Base-by-base conservation (phyloP, 768 basidiomycete genomes). In the Mycena belliarum region DNA sequence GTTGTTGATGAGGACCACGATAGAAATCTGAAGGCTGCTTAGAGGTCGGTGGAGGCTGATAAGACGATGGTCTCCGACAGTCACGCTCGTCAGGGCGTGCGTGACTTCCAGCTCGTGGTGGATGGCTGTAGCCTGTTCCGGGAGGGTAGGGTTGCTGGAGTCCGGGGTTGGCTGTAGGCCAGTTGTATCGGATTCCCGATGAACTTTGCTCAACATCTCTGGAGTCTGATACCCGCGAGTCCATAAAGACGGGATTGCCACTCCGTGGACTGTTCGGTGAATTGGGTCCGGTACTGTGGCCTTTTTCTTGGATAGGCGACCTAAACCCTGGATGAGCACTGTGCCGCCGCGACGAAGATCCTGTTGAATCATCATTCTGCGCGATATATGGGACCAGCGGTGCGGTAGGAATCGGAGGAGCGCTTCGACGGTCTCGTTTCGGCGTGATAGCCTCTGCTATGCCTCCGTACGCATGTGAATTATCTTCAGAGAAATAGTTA, bases 381-480 rank as follows among this genome's bases (percentile, higher is more conserved):
- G 38, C 41, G 37, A 50, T 25, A 20, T 49, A 32, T 16, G 37
- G 54, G 16, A 52, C 53, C 28, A 15, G 29, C 12, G 29, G 42
- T 15, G 38, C 18, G 23, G 28, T 33, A 18, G 46, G 54, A 38
- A 12, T 44, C 1, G 53, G 54, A 42, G 54, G 59, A 4, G 45
- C 54, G 35, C 59, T 60, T 6, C 18, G 20, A 24, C 59, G 49
- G 14, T 60, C 40, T 44, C 45, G 59, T 18, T 24, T 42, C 4
- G 54, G 50, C 20, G 37, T 11, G 14, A 20, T 5, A 12, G 59
- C 57, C 21, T 38, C 57, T 16, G 51, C 61, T 2, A 63, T 63
- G 28, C 61, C 61, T 26, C 57, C 61, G n/a, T 63, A 63, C 9
- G 61, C 61, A 6, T 16, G 49, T 16, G 48, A 40, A 7, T 46